These are phyloP conservation scores for Strobilomyces dryophilus DNA, from an alignment of 768 basidiomycete genomes.

Conservation along the genomic window DNA sequence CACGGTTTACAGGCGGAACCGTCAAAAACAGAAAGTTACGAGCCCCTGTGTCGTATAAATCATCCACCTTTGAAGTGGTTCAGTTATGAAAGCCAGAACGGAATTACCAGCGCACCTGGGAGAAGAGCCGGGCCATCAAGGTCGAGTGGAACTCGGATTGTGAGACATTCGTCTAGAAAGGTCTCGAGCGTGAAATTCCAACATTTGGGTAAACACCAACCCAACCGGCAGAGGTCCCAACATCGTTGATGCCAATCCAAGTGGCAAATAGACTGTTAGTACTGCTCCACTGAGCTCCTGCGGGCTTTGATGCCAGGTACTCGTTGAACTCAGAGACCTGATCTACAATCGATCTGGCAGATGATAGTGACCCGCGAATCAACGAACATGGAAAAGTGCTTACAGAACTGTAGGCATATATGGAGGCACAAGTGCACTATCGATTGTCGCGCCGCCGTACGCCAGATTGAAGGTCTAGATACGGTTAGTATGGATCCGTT, in stretches of 20 bases:
- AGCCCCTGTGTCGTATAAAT: conserved; percentile 38
- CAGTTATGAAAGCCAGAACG: not conserved
- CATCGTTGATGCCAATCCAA: conserved; percentile 74
- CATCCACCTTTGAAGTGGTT: conserved; percentile 11
- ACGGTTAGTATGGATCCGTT: not conserved
- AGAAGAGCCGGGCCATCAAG: conserved; percentile 26
- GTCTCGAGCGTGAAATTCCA: not conserved
- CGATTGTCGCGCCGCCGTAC: conserved; percentile 63
- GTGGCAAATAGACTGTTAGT: conserved; percentile 57
- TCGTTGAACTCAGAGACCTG: conserved; percentile 59
- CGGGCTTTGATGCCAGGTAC: conserved; percentile 44
- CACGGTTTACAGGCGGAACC: conserved; percentile 55
- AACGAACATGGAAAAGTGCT: conserved; percentile 26
- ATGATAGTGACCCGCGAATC: not conserved
- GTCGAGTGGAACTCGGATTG: conserved; percentile 21
- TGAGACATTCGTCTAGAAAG: conserved; percentile 21
- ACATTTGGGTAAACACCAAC: conserved; percentile 5
- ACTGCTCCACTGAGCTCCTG: conserved; percentile 51
- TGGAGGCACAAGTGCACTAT: conserved; percentile 52
- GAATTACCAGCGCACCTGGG: conserved; percentile 15
- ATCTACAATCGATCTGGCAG: conserved; percentile 34
- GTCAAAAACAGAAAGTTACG: conserved; percentile 61
- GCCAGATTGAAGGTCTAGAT: conserved; percentile 63
- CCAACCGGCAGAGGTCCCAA: conserved; percentile 25
- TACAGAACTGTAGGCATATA: conserved; percentile 49